Base-by-base conservation (phyloP, 495 filamentous ascomycete genomes). In the Talaromyces stipitatus region DNA sequence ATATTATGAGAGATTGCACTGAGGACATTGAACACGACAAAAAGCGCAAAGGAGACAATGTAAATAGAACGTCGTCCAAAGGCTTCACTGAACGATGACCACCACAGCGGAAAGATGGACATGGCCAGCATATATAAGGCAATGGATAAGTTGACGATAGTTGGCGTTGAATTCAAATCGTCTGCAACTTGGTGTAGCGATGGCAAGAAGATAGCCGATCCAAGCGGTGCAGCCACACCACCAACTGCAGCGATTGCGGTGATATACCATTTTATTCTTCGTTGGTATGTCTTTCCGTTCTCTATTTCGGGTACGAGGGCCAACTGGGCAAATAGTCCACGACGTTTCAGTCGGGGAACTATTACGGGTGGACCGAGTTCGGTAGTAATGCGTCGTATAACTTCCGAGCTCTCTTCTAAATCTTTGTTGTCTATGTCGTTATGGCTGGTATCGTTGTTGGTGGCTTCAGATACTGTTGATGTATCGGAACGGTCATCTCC, bases 21-120 rank as follows among this genome's bases (percentile, higher is more conserved):
- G 18, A 91, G 73, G 16, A 88, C 70, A 43, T 84, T 88, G 72
- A 87, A 96, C 18, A 96, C 50, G n/a, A 86, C 69, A 64, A 92
- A 95, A 5, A 96, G 76, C 23, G 75, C 64, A 66, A 97, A 97
- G 0, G 90, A 95, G 38, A 80, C 72, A 16, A 97, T 64, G 68
- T 96, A 97, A 54, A 97, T 91, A 7, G 85, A 89, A 24, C 92
- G 80, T 36, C 92, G 82, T 20, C 92, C 92, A 3, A 89, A 69
- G 3, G 82, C 80, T 69, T 97, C 92, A 10, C 88, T 92, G 66
- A 96, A 95, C 2, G 84, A 87, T 2, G 89, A 94, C 92, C 92
- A 96, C 90, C 91, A 97, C 4, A 97, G 79, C 2, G 92, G 92
- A 59, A 91, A 96, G 24, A 96, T 89, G 16, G 86, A 82, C 90